Base-by-base conservation (phyloP, 1,139 yeast species). In the Waltiozyma sp. region DNA sequence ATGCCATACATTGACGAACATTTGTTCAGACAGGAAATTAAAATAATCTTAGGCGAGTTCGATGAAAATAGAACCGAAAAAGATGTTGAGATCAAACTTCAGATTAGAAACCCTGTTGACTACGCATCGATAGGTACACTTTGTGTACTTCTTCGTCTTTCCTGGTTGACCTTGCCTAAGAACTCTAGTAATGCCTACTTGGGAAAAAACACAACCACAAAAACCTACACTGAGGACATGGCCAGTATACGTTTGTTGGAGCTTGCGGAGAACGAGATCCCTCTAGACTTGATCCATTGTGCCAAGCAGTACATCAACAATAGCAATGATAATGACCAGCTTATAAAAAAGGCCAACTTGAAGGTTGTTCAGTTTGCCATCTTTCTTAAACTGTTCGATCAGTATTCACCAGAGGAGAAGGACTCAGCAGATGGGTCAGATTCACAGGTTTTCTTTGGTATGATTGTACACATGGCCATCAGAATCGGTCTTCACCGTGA, bases 401-500 rank as follows among this genome's bases (percentile, higher is more conserved):
- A 61, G 47, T 66, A 66, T 49, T 69, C 77, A 13, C 77, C 78
- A 13, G 80, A 75, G 50, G 68, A 67, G 47, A 68, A 68, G 33
- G 74, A 71, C 43, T 64, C 68, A 36, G 64, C 65, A 28, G 78
- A 73, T 53, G 68, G 69, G 43, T 65, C 66, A 41, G 77, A 74
- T 36, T 65, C 65, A 46, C 74, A 53, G 59, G 69, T 53, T 42
- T 67, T 55, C 49, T 60, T 51, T 40, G 72, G 70, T 51, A 47
- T 65, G 63, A 61, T 74, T 16, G 63, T 73, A 38, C 78, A 73
- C 51, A 72, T 74, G 75, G 72, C 73, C n/a, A 64, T 73, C 45
- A 64, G 72, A 41, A 64, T 71, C 50, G 82, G 81, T 14, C 53
- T 73, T 2, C 73, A 74, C 52, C 65, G 78, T 49, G 80, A 75